Base-by-base conservation (phyloP, 1,139 yeast genomes). In the Pichia sp. region DNA sequence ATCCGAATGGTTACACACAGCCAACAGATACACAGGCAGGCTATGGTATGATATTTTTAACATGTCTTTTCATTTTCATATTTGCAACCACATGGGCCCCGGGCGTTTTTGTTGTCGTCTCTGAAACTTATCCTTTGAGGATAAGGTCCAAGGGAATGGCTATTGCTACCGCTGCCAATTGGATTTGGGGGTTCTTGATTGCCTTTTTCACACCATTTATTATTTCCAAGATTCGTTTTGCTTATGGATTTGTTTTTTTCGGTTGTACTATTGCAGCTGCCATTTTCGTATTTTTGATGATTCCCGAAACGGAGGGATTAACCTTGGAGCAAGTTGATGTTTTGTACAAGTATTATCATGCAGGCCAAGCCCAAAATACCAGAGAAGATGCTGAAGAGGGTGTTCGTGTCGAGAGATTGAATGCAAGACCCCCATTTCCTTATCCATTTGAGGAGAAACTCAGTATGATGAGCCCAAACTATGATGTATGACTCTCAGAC, bases 71-170 rank as follows among this genome's bases (percentile, higher is more conserved):
- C 72, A 86, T 89, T 57, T 83, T 85, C 76, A 82, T 80, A 72
- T 88, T 87, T 67, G 93, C 96, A 36, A 77, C 85, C 37, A 82
- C 95, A 5, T 87, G 96, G 95, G 96, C 91, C 55, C 93, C 95
- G 61, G 83, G 85, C 66, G 85, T 84, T 42, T 88, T 83, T 79
- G 85, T 85, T 53, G 82, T 86, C 60, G 80, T 85, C 51, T 85
- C 93, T 28, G 96, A 88, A 69, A 74, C 86, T 34, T 87, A 81
- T 70, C 91, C 96, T 47, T 74, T 86, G 59, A 80, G 90, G 62
- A 82, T 86, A 57, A 79, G 93, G 71, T 81, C 91, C 30, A 84
- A 85, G 71, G 87, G 88, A 53, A 85, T 87, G 74, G 83, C 91
- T 45, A 71, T 87, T 51, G 83, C 91, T 49, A 75, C 82, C 43